Evolutionary conservation across 2,329 filamentous ascomycete genomes (phyloP), one percentile per base, ranked within the genome.

Genomic region (Thermoascus crustaceus): DNA sequence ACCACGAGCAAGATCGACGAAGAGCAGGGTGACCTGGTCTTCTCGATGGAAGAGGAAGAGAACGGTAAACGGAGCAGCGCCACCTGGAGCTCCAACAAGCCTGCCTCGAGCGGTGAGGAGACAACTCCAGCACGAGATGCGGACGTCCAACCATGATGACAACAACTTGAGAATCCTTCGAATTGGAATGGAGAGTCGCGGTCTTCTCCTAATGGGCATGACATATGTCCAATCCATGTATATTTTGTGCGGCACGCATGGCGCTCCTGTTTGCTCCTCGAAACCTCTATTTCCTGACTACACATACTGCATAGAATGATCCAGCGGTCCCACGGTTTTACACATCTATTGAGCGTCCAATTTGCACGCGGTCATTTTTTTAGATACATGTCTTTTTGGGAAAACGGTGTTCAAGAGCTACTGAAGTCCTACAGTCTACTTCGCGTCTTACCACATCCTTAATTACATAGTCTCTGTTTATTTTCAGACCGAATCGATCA

Each of bases 1-100:
- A 60, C 55, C 34, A 63, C 60, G 7, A 64, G 55, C 47, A 63
- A 60, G 34, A 69, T 69, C 37, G 67, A 71, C 20, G 67, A 70
- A 39, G 66, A 70, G 41, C 62, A 63, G 30, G 59, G 64, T 30
- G 64, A 66, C 30, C 46, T 67, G 16, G 64, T 69, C 35, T 70
- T 71, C 44, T 66, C 64, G 4, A 68, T 69, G 65, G 67, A 71
- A 43, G 67, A 69, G 41, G 67, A 69, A 45, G 66, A 69, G 41
- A 64, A 55, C 37, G 65, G 59, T 39, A 66, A 64, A 42, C 58
- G 61, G 29, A 62, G 45, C 37, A 61, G 55, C 35, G 44, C 48
- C 4, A 53, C 50, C 4, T 66, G 60, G 58, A 47, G 45, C 37
- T 43, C 49, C 7, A 51, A 53, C 33, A 61, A 61, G 38, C 43